Evolutionary conservation across 495 filamentous ascomycete species (phyloP).

Genomic region (Neurospora intermedia): DNA sequence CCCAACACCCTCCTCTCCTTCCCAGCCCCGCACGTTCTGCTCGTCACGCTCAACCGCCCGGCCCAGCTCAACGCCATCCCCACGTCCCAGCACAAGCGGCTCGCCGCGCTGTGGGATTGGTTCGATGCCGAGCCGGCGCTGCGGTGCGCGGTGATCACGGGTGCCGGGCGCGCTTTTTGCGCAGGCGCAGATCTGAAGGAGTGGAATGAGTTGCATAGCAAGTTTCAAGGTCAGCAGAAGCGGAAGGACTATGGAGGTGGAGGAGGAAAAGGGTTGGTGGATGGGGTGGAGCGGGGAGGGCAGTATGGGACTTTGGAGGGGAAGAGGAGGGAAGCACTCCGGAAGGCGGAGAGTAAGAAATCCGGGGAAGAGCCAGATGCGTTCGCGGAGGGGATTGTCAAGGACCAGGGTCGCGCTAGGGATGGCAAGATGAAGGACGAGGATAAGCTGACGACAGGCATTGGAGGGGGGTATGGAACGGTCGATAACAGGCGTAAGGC

Average conservation of each 20-base stretch:
- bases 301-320: background rate
- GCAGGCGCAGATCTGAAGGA: slow-evolving; percentile 48
- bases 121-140: slow-evolving; percentile 46
- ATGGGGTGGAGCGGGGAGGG: background rate
- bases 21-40: slow-evolving; percentile 44
- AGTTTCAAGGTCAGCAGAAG: background rate
- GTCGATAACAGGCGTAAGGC: background rate
- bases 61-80: slow-evolving; percentile 48
- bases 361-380: background rate
- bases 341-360: background rate
- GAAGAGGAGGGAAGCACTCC: background rate
- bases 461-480: background rate
- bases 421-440: background rate
- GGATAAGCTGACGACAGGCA: background rate
- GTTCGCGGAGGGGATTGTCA: background rate
- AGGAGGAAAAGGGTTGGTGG: slow-evolving; percentile 27
- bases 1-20: slow-evolving; percentile 39
- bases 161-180: slow-evolving; percentile 43
- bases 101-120: slow-evolving; percentile 45
- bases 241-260: background rate
- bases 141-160: slow-evolving; percentile 46
- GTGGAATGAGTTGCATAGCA: slow-evolving; percentile 22
- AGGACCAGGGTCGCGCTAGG: background rate
- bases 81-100: slow-evolving; percentile 36
- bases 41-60: slow-evolving; percentile 53